Evolutionary conservation across 2,329 filamentous ascomycete genomes (phyloP).

Genomic region (Phaeoacremonium minimum): DNA sequence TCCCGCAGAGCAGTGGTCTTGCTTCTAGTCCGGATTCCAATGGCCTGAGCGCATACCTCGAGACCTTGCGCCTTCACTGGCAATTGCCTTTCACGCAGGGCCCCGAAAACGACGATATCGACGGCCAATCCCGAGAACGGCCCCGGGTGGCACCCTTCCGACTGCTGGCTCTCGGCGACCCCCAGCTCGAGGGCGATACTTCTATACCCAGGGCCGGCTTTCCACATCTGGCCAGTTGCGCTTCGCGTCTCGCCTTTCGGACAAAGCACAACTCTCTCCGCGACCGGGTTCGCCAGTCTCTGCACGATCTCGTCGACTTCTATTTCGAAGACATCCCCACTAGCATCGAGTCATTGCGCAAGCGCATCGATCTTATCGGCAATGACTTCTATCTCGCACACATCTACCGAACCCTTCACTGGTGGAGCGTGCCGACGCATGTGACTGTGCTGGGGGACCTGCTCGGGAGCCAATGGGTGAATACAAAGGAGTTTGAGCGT

Average conservation of each 20-base stretch:
- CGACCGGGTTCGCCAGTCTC: constrained; percentile 45
- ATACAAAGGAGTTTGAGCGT: constrained; percentile 74
- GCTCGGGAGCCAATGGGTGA: constrained; percentile 92
- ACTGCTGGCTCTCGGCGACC: constrained; percentile 83
- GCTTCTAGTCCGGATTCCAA: constrained; percentile 7
- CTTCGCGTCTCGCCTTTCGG: constrained; percentile 31
- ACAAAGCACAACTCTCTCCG: constrained; percentile 40
- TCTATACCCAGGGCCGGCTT: constrained; percentile 62
- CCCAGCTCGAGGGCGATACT: constrained; percentile 89
- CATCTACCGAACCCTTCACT: constrained; percentile 77
- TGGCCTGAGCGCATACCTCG: constrained; percentile 25
- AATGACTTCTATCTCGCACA: constrained; percentile 96
- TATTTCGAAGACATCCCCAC: constrained; percentile 65
- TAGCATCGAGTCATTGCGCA: constrained; percentile 63
- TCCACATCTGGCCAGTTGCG: constrained; percentile 30
- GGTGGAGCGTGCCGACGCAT: constrained; percentile 84
- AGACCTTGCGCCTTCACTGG: constrained; percentile 36
- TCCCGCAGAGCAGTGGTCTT: too few species aligned
- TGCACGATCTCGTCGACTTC: constrained; percentile 59
- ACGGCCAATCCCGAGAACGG: not conserved
- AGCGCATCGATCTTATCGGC: constrained; percentile 81
- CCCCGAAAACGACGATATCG: constrained; percentile 12
- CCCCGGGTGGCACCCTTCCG: constrained; percentile 67
- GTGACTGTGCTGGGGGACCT: constrained; percentile 86
- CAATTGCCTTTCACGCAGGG: constrained; percentile 28